Conservation (phyloP, 192 early-diverging fungal species). For the Coemansia sp. region DNA sequence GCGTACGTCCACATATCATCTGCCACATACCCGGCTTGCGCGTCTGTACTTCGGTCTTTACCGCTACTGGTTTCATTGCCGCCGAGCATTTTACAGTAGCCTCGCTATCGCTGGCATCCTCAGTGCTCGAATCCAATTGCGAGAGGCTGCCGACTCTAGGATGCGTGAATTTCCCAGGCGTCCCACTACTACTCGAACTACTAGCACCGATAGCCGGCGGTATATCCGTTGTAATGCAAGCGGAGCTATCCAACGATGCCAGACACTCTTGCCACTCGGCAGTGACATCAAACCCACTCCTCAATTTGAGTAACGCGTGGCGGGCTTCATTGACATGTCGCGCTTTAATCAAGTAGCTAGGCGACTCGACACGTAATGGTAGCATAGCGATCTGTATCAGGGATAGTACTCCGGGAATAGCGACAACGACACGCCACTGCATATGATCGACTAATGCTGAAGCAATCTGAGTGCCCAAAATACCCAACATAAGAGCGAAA, state of each 20-base stretch:
- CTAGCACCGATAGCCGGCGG: background rate
- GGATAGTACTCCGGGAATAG: slow-evolving; percentile 59
- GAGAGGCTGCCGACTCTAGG: background rate
- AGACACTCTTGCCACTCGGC: slow-evolving; percentile 63
- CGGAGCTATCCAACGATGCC: slow-evolving; percentile 21
- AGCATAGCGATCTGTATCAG: slow-evolving; percentile 63
- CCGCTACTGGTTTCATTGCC: background rate
- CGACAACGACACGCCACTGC: slow-evolving; percentile 71
- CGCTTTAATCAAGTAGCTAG: slow-evolving; percentile 65
- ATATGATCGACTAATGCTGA: slow-evolving; percentile 58
- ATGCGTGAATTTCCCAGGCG: background rate
- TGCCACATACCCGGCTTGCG: slow-evolving; percentile 22
- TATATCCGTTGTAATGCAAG: background rate
- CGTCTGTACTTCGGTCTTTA: background rate
- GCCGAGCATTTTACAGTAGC: slow-evolving; percentile 16
- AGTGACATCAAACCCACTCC: slow-evolving; percentile 60
- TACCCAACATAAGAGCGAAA: slow-evolving; percentile 71
- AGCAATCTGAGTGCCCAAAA: slow-evolving; percentile 66
- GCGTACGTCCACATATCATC: slow-evolving; percentile 35
- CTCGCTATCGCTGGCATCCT: slow-evolving; percentile 22
- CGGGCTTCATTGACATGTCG: slow-evolving; percentile 64
- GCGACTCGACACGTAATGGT: slow-evolving; percentile 68
- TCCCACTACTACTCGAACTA: background rate
- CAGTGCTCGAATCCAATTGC: background rate
- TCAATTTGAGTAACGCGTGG: slow-evolving; percentile 62